These are phyloP conservation scores for Euryodendron excelsum DNA, from an alignment of 148 eudicot genomes.

Conservation along the genomic window DNA sequence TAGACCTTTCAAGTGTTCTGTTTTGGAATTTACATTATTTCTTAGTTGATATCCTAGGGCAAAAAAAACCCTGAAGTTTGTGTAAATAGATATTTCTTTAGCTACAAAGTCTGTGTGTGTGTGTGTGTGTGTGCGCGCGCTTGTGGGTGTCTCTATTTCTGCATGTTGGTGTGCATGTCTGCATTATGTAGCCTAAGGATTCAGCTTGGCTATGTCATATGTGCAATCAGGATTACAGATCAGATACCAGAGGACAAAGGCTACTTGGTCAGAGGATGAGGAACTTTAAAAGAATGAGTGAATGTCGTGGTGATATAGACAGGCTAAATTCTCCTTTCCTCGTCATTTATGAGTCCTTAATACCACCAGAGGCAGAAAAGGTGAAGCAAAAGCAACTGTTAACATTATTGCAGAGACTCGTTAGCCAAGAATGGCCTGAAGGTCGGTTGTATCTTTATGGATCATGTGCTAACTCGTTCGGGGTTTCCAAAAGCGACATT, in stretches of 20 bases:
- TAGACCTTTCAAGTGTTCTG: neutral
- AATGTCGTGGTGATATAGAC: conserved; percentile 66
- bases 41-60: neutral
- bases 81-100: neutral
- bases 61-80: neutral
- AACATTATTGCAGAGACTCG: conserved; percentile 66
- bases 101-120: neutral
- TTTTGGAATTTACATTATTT: neutral
- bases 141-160: neutral
- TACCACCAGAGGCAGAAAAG: conserved; percentile 89
- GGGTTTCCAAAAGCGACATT: conserved; percentile 89
- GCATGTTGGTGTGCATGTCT: neutral
- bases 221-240: conserved; percentile 76
- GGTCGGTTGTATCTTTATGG: conserved; percentile 81
- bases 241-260: conserved; percentile 77
- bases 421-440: conserved; percentile 80
- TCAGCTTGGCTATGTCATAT: conserved; percentile 18
- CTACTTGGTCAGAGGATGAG: conserved; percentile 67
- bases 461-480: conserved; percentile 94
- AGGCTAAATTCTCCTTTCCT: conserved; percentile 52
- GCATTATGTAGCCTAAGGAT: conserved; percentile 9
- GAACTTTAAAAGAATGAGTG: conserved; percentile 39
- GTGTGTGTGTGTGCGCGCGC: neutral
- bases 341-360: conserved; percentile 61
- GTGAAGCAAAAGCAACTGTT: conserved; percentile 72